Base-by-base conservation (phyloP, 768 basidiomycete genomes). In the Xerocomellus chrysenteron region DNA sequence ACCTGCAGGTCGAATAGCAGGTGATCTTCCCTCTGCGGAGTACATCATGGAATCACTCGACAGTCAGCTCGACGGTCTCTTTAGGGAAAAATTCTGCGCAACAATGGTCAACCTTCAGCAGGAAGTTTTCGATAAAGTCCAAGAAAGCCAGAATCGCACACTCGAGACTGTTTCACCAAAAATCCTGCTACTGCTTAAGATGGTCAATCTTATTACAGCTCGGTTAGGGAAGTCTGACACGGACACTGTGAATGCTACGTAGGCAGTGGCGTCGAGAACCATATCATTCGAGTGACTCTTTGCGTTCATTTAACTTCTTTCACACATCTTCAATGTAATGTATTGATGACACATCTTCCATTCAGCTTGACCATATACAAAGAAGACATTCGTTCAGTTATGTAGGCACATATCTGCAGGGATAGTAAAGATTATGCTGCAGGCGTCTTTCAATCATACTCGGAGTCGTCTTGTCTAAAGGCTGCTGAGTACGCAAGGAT, bases 401-500 rank as follows among this genome's bases (percentile, higher is more conserved):
- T 47, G 48, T 51, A 57, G 52, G 61, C 59, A 50, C 60, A 55
- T 59, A 54, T 58, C 47, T 60, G 65, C 55, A 59, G 52, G 36
- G 50, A 30, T 44, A 28, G 11, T 39, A 39, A 47, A 44, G 55
- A 40, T 42, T 26, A 41, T 24, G 28, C 9, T 21, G 33, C 26
- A 40, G 45, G 13, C 17, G 13, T 46, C 47, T 30, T 28, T 66
- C 49, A 90, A 62, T 90, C 90, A 61, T 83, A 92, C 55, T 94
- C 92, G n/a, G 88, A 87, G 33, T 85, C 80, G 46, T 90, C 90
- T 69, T 90, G 85, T 60, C 74, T 87, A 73, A 94, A 93, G 24
- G 86, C 87, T 30, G 90, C 87, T 12, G 90, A 82, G 66, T 97
- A 97, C 7, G 90, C 87, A 60, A 94, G 57, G 65, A 97, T 96